Conservation (phyloP, 139 green algal species). For the Tetratostichococcus sp. region DNA sequence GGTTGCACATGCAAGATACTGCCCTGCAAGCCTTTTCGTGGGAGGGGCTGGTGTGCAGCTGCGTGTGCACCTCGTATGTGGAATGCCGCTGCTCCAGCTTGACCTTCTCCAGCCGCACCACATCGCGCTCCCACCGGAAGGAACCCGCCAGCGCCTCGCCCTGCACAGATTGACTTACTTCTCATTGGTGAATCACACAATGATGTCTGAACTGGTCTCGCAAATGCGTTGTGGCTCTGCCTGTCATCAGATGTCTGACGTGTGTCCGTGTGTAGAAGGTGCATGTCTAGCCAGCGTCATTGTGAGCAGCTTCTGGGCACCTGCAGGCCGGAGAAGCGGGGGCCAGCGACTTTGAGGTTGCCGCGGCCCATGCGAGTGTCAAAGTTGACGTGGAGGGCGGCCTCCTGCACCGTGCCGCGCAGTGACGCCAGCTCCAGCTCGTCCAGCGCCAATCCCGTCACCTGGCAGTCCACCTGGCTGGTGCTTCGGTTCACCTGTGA, state of each 20-base stretch:
- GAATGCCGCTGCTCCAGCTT: conserved; percentile 66
- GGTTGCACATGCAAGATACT: too few relatives aligned
- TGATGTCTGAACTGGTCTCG: too few relatives aligned
- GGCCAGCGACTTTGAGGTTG: conserved; percentile 40
- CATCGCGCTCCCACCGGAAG: conserved; percentile 76
- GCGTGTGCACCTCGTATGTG: conserved; percentile 22
- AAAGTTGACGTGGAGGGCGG: conserved; percentile 67
- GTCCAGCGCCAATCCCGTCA: conserved; percentile 68
- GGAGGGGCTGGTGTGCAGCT: too few relatives aligned
- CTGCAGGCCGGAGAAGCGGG: conserved; percentile 64
- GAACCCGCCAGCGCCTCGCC: conserved; percentile 51
- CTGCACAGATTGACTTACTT: conserved; percentile 26
- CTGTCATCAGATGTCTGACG: too few relatives aligned
- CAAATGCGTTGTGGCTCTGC: too few relatives aligned
- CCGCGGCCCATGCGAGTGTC: conserved; percentile 43
- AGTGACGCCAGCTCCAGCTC: conserved; percentile 85
- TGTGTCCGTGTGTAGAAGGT: too few relatives aligned
- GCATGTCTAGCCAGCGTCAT: too few relatives aligned
- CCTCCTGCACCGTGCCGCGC: conserved; percentile 63
- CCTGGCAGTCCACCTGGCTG: conserved; percentile 27
- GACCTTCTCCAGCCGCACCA: conserved; percentile 78
- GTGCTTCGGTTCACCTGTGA: conserved; percentile 26
- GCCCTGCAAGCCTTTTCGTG: too few relatives aligned
- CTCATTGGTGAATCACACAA: too few relatives aligned
- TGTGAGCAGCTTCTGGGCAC: too few relatives aligned